phyloP scores from a whole-genome alignment of 2,329 filamentous ascomycete species.

The Pseudogymnoascus sp. region DNA sequence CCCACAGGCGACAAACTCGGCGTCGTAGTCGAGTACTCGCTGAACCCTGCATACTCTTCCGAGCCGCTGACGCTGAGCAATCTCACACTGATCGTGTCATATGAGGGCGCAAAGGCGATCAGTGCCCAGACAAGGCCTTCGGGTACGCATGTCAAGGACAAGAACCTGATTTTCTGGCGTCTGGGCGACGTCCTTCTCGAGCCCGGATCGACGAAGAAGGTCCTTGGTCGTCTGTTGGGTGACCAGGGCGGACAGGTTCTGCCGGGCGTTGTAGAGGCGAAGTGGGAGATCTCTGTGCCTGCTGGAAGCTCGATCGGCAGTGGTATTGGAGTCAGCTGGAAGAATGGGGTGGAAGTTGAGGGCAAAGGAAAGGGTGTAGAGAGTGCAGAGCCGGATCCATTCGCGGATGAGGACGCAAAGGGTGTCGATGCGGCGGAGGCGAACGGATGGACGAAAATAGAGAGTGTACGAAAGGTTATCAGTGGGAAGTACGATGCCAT shows the following conservation, averaged over 20 bases:
- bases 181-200: conserved; percentile 66
- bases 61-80: conserved; percentile 60
- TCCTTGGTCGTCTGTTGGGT: conserved; percentile 72
- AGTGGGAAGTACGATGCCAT: conserved; percentile 68
- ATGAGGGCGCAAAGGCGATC: conserved; percentile 59
- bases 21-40: conserved; percentile 73
- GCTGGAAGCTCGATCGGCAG: conserved; percentile 40
- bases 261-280: conserved; percentile 71
- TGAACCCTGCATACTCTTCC: conserved; percentile 55
- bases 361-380: conserved; percentile 44
- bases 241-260: conserved; percentile 65
- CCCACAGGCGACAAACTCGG: conserved; percentile 78
- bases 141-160: conserved; percentile 72
- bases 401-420: conserved; percentile 53
- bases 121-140: conserved; percentile 70
- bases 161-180: conserved; percentile 72
- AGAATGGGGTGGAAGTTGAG: conserved; percentile 37
- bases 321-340: conserved; percentile 55
- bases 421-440: conserved; percentile 34
- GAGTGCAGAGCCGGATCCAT: conserved; percentile 47
- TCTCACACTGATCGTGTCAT: conserved; percentile 63
- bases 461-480: conserved; percentile 58
- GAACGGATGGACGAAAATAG: conserved; percentile 58
- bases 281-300: conserved; percentile 59
- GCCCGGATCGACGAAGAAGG: conserved; percentile 47